These are phyloP conservation scores for Peronospora destructor DNA, from an alignment of 352 stramenopile species.

Conservation along the genomic window DNA sequence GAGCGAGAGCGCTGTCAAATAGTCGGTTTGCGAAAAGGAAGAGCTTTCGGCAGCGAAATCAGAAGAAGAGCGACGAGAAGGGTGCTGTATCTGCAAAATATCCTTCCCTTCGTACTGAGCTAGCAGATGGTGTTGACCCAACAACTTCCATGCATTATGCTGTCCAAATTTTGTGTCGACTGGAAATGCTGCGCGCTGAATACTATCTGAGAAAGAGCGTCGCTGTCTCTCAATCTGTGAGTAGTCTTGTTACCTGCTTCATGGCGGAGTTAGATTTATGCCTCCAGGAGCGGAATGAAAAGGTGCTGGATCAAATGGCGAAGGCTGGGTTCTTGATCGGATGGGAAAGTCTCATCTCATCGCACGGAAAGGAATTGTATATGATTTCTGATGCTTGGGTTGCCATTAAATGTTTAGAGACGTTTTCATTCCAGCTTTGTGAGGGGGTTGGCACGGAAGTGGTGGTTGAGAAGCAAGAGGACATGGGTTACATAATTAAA, in stretches of 20 bases:
- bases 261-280: conserved; percentile 69
- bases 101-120: conserved; percentile 54
- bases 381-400: conserved; percentile 92
- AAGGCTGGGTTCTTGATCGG: conserved; percentile 85
- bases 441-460: conserved; percentile 40
- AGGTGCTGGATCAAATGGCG: conserved; percentile 64
- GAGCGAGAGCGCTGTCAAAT: conserved; percentile 40
- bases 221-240: conserved; percentile 76
- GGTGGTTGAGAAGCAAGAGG: conserved; percentile 53
- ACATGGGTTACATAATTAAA: conserved; percentile 61
- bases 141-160: conserved; percentile 51
- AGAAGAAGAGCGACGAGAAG: conserved; percentile 39
- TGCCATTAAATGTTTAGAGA: conserved; percentile 83
- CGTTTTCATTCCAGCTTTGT: conserved; percentile 75
- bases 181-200: conserved; percentile 70
- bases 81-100: conserved; percentile 46
- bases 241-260: conserved; percentile 76
- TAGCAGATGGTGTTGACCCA: conserved; percentile 47
- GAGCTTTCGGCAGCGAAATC: conserved; percentile 33
- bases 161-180: conserved; percentile 49
- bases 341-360: conserved; percentile 93
- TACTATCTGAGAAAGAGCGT: conserved; percentile 84
- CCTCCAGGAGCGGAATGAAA: conserved; percentile 46
- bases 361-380: conserved; percentile 91
- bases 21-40: conserved; percentile 43